Conservation (phyloP, 352 stramenopile species). For the Pilasporangium apinafurcum region DNA sequence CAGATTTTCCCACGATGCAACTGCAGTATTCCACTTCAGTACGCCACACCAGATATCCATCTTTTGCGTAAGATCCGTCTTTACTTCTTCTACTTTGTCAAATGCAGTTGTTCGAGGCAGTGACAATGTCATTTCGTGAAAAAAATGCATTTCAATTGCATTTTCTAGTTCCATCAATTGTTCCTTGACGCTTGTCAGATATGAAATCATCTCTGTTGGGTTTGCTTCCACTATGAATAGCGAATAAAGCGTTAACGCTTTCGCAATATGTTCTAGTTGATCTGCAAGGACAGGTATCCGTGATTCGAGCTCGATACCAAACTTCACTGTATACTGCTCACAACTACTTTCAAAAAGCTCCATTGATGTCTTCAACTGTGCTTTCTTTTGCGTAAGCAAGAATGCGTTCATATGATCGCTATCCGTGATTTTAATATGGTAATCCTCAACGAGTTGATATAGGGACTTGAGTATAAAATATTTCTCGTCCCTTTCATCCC, state of each 20-base stretch:
- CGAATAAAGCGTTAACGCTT: slow-evolving; percentile 20
- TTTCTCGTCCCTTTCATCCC: slow-evolving; percentile 44
- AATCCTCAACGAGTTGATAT: slow-evolving; percentile 67
- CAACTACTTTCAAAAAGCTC: slow-evolving; percentile 66
- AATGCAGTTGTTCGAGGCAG: slow-evolving; percentile 64
- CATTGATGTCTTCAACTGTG: slow-evolving; percentile 69
- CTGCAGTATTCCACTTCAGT: slow-evolving; percentile 51
- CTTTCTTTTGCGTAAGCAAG: slow-evolving; percentile 62
- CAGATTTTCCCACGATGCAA: slow-evolving; percentile 36
- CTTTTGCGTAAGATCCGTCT: slow-evolving; percentile 73
- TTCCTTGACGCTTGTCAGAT: slow-evolving; percentile 29
- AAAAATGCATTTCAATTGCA: slow-evolving; percentile 30
- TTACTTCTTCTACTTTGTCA: slow-evolving; percentile 70
- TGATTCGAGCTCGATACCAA: slow-evolving; percentile 60
- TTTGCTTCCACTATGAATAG: slow-evolving; percentile 48
- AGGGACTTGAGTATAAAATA: slow-evolving; percentile 49
- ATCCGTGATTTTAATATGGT: slow-evolving; percentile 55
- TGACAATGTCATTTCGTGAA: slow-evolving; percentile 48
- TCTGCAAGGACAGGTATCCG: slow-evolving; percentile 33
- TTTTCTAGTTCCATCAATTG: slow-evolving; percentile 25
- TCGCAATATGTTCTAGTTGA: slow-evolving; percentile 21
- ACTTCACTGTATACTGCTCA: slow-evolving; percentile 72
- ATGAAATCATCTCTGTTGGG: slow-evolving; percentile 36
- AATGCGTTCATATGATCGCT: slow-evolving; percentile 71
- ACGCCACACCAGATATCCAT: slow-evolving; percentile 72